Conservation (phyloP, 2,329 filamentous ascomycete genomes). For the Neonectria neomacrospora region DNA sequence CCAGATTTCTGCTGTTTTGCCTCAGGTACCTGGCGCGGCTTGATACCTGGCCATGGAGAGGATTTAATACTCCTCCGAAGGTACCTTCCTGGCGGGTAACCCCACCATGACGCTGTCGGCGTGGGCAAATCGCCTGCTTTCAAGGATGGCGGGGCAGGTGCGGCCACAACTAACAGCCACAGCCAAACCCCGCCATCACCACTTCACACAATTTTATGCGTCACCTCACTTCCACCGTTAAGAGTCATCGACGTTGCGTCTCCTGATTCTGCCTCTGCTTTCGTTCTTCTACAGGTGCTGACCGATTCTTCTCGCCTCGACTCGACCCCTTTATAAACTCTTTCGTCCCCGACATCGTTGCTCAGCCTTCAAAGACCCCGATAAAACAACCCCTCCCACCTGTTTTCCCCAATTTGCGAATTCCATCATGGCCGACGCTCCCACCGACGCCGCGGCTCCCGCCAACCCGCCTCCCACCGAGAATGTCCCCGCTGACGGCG, state of each 20-base stretch:
- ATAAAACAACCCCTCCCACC: slow-evolving; percentile 19
- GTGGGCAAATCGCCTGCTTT: slow-evolving; percentile 35
- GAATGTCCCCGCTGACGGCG: slow-evolving; percentile 24
- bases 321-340: slow-evolving; percentile 20
- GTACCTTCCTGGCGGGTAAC: slow-evolving; percentile 27
- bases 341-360: slow-evolving; percentile 15
- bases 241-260: slow-evolving; percentile 37
- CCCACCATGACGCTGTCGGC: slow-evolving; percentile 40
- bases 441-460: slow-evolving; percentile 29
- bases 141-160: slow-evolving; percentile 36
- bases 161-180: slow-evolving; percentile 31
- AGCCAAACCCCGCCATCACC: slow-evolving; percentile 39
- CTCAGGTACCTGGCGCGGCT: not conserved
- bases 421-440: slow-evolving; percentile 39
- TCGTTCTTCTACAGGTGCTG: slow-evolving; percentile 22
- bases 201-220: slow-evolving; percentile 39
- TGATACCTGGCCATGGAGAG: slow-evolving; percentile 1
- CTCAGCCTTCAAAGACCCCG: slow-evolving; percentile 14
- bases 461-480: slow-evolving; percentile 34
- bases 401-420: slow-evolving; percentile 10
- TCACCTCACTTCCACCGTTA: slow-evolving; percentile 37
- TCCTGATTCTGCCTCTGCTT: slow-evolving; percentile 33
- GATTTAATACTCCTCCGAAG: not conserved
- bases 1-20: slow-evolving; percentile 1
- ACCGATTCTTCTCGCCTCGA: slow-evolving; percentile 23